Evolutionary conservation across 768 basidiomycete genomes (phyloP).

Genomic region (Agrocybe pediades): DNA sequence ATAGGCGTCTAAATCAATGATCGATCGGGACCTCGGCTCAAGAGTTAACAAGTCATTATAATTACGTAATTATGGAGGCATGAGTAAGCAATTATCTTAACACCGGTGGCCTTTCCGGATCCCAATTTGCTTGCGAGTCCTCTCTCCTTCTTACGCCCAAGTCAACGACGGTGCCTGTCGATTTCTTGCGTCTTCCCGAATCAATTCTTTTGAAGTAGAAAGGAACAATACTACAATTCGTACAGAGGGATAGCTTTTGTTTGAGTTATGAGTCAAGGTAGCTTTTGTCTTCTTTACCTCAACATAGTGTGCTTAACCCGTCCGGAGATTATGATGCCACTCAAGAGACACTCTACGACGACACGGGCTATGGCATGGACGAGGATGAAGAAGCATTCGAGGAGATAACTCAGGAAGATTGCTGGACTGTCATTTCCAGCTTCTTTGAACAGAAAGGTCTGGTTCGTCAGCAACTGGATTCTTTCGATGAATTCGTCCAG

Average conservation of each 20-base stretch:
- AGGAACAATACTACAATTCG: not conserved
- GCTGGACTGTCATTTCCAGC: constrained; percentile 93
- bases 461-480: constrained; percentile 96
- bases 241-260: constrained; percentile 2
- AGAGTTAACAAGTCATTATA: too few relatives aligned
- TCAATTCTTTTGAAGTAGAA: not conserved
- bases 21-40: too few relatives aligned
- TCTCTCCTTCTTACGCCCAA: not conserved
- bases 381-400: constrained; percentile 71
- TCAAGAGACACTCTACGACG: constrained; percentile 64
- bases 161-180: not conserved
- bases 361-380: constrained; percentile 54
- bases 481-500: constrained; percentile 98
- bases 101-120: not conserved
- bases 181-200: not conserved
- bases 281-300: constrained; percentile 23
- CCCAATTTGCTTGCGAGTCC: not conserved
- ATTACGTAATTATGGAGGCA: not conserved
- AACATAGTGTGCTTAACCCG: constrained; percentile 31
- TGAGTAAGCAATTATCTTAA: not conserved
- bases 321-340: constrained; percentile 47
- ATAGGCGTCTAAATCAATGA: not conserved
- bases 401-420: constrained; percentile 90
- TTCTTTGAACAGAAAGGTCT: constrained; percentile 98
- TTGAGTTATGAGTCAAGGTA: constrained; percentile 57